Base-by-base conservation (phyloP, 345 rosid species). In the Luvunga scandens region DNA sequence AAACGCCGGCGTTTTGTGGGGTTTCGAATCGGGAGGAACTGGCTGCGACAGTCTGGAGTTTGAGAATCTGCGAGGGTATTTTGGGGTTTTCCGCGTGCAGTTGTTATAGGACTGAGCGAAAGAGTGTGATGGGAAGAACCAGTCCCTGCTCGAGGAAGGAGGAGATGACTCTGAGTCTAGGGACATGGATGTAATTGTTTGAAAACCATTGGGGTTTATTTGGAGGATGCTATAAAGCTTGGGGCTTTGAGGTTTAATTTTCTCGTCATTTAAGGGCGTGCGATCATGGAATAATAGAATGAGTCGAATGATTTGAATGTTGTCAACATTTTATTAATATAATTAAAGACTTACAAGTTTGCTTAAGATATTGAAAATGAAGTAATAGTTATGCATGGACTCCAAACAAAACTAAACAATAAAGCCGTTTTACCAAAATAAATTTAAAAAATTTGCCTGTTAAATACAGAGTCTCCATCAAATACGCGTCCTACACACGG, bases 51-150 rank as follows among this genome's bases (percentile, higher is more conserved):
- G 39, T 22, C 75, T 78, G 36, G 90, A 39, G 48, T 39, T 69
- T 2, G 86, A 75, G 87, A 85, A 89, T 28, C 89, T 71, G 31
- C 91, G 86, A 30, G 81, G 81, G 77, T 78, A 67, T 59, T 72
- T 85, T 14, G 76, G 75, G 75, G 81, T 19, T 62, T 79, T 69
- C 10, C 80, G 76, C 6, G 85, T 30, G 10, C 68, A 21, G 42
- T 69, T 27, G 56, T 67, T 28, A 48, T 78, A 60, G 19, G 82
- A 84, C 75, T 82, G 89, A 83, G 82, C 77, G 86, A 82, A 88
- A 71, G 89, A 81, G 48, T 86, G 88, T 1, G 93, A 88, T 63
- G 93, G 93, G 90, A 90, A 88, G 82, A 89, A 85, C 90, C 91
- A 88, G 88, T 91, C 95, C 57, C 91, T 83, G 80, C 79, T 45